Conservation (phyloP, 345 rosid species). For the Chamaenerion angustifolium region DNA sequence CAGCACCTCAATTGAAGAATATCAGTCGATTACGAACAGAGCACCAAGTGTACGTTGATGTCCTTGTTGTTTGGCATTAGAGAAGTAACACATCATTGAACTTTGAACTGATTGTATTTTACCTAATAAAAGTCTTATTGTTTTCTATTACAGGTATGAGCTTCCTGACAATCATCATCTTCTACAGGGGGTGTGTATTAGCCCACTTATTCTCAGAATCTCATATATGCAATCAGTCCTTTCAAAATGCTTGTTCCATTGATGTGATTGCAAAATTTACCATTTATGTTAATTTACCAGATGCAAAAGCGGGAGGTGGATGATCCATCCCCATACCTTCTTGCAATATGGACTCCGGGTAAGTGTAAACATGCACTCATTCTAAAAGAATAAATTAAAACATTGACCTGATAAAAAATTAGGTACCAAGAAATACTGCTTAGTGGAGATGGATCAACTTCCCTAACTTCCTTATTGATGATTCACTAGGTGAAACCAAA, state of each 20-base stretch:
- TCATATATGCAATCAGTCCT: not conserved
- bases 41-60: constrained; percentile 80
- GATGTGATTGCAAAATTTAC: not conserved
- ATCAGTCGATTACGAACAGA: constrained; percentile 78
- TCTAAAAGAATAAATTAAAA: not conserved
- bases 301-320: constrained; percentile 70
- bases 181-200: constrained; percentile 43
- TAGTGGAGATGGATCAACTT: not conserved
- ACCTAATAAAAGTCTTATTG: constrained; percentile 1
- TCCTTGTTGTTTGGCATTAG: not conserved
- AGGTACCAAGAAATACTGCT: not conserved
- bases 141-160: constrained; percentile 53
- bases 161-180: constrained; percentile 91
- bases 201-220: not conserved
- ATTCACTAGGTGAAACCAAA: constrained; percentile 65
- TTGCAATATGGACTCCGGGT: constrained; percentile 97
- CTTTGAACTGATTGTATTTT: too few species aligned
- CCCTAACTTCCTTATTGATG: not conserved
- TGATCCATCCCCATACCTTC: constrained; percentile 90
- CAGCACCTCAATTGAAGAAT: constrained; percentile 63
- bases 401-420: not conserved
- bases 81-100: too few species aligned
- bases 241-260: not conserved
- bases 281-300: constrained; percentile 24
- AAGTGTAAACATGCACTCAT: constrained; percentile 6